Percentiles rank a stretch among this genome's conserved stretches.
Evolutionary conservation across 1,284 basidiomycete species (phyloP).

Genomic region (Microbotryum saponariae): DNA sequence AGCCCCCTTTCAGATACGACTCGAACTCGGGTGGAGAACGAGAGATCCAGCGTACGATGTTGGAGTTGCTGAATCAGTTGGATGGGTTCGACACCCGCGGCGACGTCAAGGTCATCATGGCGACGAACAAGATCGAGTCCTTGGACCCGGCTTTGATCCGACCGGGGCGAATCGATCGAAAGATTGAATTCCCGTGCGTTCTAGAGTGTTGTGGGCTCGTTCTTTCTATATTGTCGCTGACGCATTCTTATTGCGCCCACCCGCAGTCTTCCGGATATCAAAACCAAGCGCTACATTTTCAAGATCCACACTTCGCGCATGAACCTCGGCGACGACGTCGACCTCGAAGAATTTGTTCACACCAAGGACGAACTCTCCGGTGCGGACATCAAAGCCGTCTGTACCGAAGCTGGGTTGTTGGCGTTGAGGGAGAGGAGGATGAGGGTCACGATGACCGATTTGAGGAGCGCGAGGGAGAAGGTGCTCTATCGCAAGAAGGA

Average conservation of each 20-base stretch:
- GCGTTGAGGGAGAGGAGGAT: slow-evolving; percentile 92
- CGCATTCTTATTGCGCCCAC: background rate
- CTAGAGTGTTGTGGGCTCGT: background rate
- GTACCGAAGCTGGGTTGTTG: slow-evolving; percentile 83
- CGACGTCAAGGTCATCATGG: slow-evolving; percentile 93
- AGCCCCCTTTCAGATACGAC: slow-evolving; percentile 39
- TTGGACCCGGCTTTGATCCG: slow-evolving; percentile 95
- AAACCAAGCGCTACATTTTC: slow-evolving; percentile 98
- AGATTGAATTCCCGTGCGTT: slow-evolving; percentile 56
- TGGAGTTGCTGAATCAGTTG: slow-evolving; percentile 57
- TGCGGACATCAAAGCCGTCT: slow-evolving; percentile 87
- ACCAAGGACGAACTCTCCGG: slow-evolving; percentile 90
- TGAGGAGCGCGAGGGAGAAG: slow-evolving; percentile 38
- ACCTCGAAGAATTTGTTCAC: slow-evolving; percentile 91
- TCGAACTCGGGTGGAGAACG: slow-evolving; percentile 46
- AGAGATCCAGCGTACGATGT: slow-evolving; percentile 45
- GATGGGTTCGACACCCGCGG: slow-evolving; percentile 99
- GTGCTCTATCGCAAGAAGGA: slow-evolving; percentile 39
- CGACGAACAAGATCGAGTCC: slow-evolving; percentile 86
- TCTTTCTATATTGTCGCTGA: no score
- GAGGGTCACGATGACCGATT: slow-evolving; percentile 73
- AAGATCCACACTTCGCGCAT: slow-evolving; percentile 92
- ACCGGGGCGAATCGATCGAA: slow-evolving; percentile 95
- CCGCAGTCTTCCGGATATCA: slow-evolving; percentile 77
- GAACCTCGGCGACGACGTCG: slow-evolving; percentile 85